Evolutionary conservation across 352 stramenopile genomes (phyloP).

Genomic region (Phytopythium montanum): DNA sequence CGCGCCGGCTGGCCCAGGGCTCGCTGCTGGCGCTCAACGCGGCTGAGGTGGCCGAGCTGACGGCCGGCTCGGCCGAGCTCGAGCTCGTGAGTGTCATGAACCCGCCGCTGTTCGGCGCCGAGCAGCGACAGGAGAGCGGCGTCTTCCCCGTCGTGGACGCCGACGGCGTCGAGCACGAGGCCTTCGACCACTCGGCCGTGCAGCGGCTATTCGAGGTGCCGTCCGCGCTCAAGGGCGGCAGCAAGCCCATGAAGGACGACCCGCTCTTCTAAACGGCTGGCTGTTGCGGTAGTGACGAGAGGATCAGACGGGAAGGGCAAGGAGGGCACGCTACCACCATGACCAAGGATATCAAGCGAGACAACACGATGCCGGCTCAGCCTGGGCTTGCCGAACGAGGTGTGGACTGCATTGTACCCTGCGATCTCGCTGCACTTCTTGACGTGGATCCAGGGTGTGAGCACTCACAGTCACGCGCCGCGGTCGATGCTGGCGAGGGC

Average conservation of each 20-base stretch:
- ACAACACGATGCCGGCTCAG: neutral
- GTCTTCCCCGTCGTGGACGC: conserved; percentile 70
- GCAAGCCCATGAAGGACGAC: conserved; percentile 77
- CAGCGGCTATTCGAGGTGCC: conserved; percentile 67
- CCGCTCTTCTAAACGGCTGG: conserved; percentile 49
- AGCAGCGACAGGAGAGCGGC: conserved; percentile 43
- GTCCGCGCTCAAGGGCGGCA: conserved; percentile 72
- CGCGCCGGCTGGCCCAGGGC: conserved; percentile 38
- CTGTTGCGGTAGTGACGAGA: neutral
- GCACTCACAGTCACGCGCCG: neutral
- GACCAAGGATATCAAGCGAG: conserved; percentile 3
- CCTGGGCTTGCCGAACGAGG: neutral
- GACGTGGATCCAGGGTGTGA: neutral
- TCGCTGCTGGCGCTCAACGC: conserved; percentile 64
- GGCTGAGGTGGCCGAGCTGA: conserved; percentile 43
- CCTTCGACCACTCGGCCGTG: conserved; percentile 42
- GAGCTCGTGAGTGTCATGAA: conserved; percentile 83
- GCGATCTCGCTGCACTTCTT: neutral
- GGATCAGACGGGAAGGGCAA: neutral
- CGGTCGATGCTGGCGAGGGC: neutral
- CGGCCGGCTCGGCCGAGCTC: conserved; percentile 56
- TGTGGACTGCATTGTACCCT: neutral
- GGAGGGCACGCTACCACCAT: neutral
- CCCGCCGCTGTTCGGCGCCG: conserved; percentile 55
- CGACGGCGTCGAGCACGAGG: conserved; percentile 57